These are phyloP conservation scores for Erythrobasidium hasegawianum DNA, from an alignment of 1,284 basidiomycete genomes.

Conservation along the genomic window DNA sequence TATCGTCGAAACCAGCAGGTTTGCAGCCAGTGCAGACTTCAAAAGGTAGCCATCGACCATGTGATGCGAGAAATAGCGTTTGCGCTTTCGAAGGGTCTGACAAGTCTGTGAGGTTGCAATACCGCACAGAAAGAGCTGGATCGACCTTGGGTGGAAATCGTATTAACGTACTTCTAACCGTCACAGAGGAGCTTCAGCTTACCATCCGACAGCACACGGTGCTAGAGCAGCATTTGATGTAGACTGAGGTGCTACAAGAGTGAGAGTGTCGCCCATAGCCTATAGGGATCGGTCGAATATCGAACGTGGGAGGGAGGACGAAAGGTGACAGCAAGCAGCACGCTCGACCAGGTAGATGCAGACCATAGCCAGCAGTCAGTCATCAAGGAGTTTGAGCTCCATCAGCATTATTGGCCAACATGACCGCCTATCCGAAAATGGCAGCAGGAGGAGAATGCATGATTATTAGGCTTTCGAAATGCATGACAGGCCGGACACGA, in stretches of 20 bases:
- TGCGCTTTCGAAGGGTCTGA: constrained; percentile 13
- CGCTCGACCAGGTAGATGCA: not conserved
- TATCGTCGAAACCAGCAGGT: constrained; percentile 8
- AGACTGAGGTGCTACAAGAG: constrained; percentile 5
- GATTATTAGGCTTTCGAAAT: too few species aligned
- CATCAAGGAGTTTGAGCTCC: too few species aligned
- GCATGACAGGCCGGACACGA: too few species aligned
- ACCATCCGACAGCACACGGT: constrained; percentile 24
- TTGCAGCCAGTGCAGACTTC: constrained; percentile 2
- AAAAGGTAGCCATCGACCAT: not conserved
- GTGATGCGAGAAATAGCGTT: not conserved
- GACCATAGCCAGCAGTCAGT: too few species aligned
- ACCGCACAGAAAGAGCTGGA: constrained; percentile 29
- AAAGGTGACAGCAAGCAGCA: not conserved
- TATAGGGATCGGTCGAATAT: not conserved
- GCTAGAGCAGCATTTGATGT: constrained; percentile 5
- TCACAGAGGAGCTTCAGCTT: not conserved
- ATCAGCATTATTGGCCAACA: too few species aligned
- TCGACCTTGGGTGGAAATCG: constrained; percentile 4
- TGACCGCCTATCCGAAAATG: too few species aligned
- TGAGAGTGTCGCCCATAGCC: not conserved
- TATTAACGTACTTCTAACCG: not conserved
- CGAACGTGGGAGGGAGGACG: not conserved
- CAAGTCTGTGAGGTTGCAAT: constrained; percentile 12
- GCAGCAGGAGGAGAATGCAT: too few species aligned